Evolutionary conservation across 169 alveolate species (phyloP).

Genomic region (Amoebophrya sp.): DNA sequence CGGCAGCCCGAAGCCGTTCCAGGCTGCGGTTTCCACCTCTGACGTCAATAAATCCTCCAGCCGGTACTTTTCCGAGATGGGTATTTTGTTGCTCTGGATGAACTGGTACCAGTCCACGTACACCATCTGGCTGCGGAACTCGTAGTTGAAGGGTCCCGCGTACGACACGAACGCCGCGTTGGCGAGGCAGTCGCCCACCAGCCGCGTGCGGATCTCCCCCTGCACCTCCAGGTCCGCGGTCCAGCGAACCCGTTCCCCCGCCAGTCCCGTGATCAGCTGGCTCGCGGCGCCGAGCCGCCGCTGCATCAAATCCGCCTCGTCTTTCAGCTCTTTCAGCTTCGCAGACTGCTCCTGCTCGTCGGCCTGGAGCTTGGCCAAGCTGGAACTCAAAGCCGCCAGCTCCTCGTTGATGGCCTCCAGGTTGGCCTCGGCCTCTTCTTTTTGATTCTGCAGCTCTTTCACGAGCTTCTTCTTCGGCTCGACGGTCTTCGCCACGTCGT

Average conservation of each 20-base stretch:
- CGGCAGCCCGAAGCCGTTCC: slow-evolving; percentile 86
- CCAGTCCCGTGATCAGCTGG: slow-evolving; percentile 70
- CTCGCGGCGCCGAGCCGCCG: slow-evolving; percentile 71
- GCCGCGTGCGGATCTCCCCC: slow-evolving; percentile 51
- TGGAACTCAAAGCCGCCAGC: slow-evolving; percentile 48
- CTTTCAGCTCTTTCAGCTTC: slow-evolving; percentile 64
- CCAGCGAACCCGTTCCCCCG: slow-evolving; percentile 69
- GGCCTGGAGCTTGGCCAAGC: slow-evolving; percentile 51
- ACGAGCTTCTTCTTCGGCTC: slow-evolving; percentile 73
- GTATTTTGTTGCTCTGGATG: slow-evolving; percentile 51
- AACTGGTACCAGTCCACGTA: slow-evolving; percentile 66
- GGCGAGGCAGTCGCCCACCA: slow-evolving; percentile 76
- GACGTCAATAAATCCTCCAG: slow-evolving; percentile 69
- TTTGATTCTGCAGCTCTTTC: slow-evolving; percentile 57
- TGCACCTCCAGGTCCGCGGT: slow-evolving; percentile 55
- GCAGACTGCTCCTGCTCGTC: slow-evolving; percentile 65
- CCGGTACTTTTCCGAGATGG: slow-evolving; percentile 54
- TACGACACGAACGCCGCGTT: slow-evolving; percentile 77
- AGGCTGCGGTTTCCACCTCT: slow-evolving; percentile 70
- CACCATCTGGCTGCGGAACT: slow-evolving; percentile 72
- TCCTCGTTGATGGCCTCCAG: slow-evolving; percentile 61
- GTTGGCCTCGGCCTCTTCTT: slow-evolving; percentile 64
- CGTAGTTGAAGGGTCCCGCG: slow-evolving; percentile 78
- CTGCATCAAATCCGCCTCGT: slow-evolving; percentile 59
- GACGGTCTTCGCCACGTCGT: slow-evolving; percentile 68